Evolutionary conservation across 176 grass and related monocot species (phyloP).

Genomic region (Triticum turgidum): DNA sequence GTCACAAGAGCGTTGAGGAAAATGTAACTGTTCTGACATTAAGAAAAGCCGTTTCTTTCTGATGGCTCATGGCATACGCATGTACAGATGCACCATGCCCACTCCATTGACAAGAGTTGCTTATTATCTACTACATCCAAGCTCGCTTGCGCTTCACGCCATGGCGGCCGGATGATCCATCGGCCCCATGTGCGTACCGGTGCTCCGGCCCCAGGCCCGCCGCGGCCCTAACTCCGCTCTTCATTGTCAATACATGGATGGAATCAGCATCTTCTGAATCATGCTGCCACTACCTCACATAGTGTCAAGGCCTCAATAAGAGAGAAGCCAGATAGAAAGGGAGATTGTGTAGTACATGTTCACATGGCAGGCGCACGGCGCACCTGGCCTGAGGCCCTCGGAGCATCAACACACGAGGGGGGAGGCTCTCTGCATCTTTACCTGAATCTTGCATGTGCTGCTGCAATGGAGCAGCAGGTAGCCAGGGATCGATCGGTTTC

Average conservation of each 20-base stretch:
- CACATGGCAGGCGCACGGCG: conserved; percentile 32
- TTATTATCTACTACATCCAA: background rate
- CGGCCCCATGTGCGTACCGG: background rate
- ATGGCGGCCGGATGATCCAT: background rate
- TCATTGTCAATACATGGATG: background rate
- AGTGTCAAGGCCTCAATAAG: background rate
- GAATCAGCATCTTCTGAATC: conserved; percentile 17
- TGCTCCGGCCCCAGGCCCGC: background rate
- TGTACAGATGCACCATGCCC: background rate
- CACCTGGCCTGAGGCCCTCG: conserved; percentile 19
- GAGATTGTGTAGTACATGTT: conserved; percentile 36
- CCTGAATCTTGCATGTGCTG: conserved; percentile 27
- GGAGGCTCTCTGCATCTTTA: conserved; percentile 9
- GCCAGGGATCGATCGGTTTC: background rate
- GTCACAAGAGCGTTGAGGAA: background rate
- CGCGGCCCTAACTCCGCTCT: background rate
- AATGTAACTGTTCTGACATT: background rate
- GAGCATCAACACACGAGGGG: conserved; percentile 28
- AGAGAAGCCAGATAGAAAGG: background rate
- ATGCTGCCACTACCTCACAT: background rate
- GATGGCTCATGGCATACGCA: background rate
- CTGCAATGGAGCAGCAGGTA: background rate
- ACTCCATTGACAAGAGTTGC: background rate
- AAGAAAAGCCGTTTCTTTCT: background rate
- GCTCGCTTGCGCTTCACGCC: background rate